phyloP scores from a whole-genome alignment of 306 rosid genomes.

The Begonia masoniana region DNA sequence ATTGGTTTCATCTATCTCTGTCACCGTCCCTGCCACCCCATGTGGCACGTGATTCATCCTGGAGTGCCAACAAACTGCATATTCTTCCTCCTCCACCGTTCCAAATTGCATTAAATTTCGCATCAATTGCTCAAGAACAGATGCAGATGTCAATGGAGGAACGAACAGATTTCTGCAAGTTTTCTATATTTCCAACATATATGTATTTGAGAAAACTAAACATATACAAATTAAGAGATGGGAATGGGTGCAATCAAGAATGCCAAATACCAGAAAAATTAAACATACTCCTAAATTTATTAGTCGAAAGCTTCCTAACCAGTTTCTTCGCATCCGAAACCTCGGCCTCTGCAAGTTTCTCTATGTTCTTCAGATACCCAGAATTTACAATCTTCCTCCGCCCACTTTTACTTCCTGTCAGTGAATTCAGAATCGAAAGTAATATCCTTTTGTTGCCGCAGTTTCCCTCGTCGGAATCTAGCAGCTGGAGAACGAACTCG shows the following conservation, averaged over 20 bases:
- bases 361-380: constrained; percentile 57
- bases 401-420: constrained; percentile 71
- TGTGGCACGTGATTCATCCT: no score
- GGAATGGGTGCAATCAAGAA: constrained; percentile 29
- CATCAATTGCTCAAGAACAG: no score
- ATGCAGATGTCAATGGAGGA: no score
- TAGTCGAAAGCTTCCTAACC: constrained; percentile 56
- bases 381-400: constrained; percentile 63
- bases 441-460: constrained; percentile 45
- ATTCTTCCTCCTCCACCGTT: no score
- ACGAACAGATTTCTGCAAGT: no score
- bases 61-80: no score
- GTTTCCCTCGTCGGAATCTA: constrained; percentile 43
- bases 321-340: constrained; percentile 82
- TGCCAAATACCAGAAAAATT: constrained; percentile 56
- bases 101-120: no score
- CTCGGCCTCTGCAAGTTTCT: constrained; percentile 74
- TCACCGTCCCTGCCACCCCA: no score
- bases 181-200: no score
- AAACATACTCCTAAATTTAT: constrained; percentile 61
- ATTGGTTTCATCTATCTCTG: no score
- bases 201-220: no score
- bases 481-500: constrained; percentile 38
- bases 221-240: no score
- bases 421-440: constrained; percentile 54